Base-by-base conservation (phyloP, 805 yeast species). In the Hanseniaspora occidentalis region DNA sequence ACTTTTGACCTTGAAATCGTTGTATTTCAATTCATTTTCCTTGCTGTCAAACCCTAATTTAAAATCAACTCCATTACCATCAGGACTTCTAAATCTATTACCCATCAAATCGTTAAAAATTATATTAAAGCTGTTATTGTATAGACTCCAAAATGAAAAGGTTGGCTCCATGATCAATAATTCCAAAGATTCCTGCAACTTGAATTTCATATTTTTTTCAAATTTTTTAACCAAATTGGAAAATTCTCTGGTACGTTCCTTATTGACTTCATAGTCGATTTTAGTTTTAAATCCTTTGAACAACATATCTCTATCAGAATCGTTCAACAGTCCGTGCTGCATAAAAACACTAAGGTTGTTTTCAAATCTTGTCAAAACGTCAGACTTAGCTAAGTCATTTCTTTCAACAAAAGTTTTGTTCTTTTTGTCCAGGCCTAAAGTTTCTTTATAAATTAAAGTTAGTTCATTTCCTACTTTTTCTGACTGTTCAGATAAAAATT, bases 111-210 rank as follows among this genome's bases (percentile, higher is more conserved):
- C 44, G 2, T 51, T 47, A 16, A 68, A 47, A 0, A 65, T 57
- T 1, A 44, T 36, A 10, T 66, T 56, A 51, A 82, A 78, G 14
- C 57, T 61, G 1, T 46, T 54, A 38, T 72, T 49, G 4, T 79
- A 65, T 2, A 57, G 59, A 51, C 78, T 84, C 95, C 92, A 84
- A 16, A 73, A 64, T 17, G 66, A 66, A 1, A 48, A 55, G 4
- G 64, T 56, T 3, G 88, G 83, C 34, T 66, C 57, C 6, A 65
- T 56, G 21, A 83, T 61, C 26, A 67, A 60, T 21, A 66, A 67
- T 17, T 68, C 56, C 3, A 77, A 57, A n/a, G 63, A 60, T 37
- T 76, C 78, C 48, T 72, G 73, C 41, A 82, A 58, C 4, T 58
- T 61, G 21, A 54, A 55, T 11, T 61, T 58, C 40, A 78, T 62